Base-by-base conservation (phyloP, 2,329 filamentous ascomycete species). In the Calonectria honghensis region DNA sequence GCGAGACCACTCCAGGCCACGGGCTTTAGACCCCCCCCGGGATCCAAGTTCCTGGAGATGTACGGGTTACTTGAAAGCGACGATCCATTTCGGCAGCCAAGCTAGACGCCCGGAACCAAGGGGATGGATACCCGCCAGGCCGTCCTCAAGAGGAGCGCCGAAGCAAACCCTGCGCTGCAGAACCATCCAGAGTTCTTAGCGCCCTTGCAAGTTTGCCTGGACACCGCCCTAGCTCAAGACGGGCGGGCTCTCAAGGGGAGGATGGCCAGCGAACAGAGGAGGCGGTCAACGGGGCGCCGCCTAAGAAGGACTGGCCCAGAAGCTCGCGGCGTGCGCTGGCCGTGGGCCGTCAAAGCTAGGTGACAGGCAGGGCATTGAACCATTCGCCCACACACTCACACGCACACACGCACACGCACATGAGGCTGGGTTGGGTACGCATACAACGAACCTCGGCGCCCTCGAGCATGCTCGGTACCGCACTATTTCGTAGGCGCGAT, bases 181-280 rank as follows among this genome's bases (percentile, higher is more conserved):
- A 76, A 74, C 64, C 70, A 61, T 78, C 63, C 54, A 71, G 70
- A 66, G 73, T 75, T 70, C 59, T 73, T 77, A 78, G 76, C 78
- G 79, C 72, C 75, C 54, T 75, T 68, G 48, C 73, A 75, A 78
- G 77, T 75, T 74, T 61, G 57, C 72, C 71, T 77, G 74, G 78
- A 81, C 79, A 81, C 79, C 79, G 79, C 79, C 67, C 77, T 80
- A 81, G 72, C 75, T 71, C 73, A 59, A 78, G 68, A 67, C 73
- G 75, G 79, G 78, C 75, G 75, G 75, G 75, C 61, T 72, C 71
- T 6, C 78, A 78, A 78, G 75, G 59, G 77, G 74, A 77, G 77
- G 74, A 77, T 73, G 79, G 78, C 76, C 79, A 75, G 69, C 73
- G 68, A 75, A 72, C 78, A 63, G 13, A 45, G 41, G 78, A 77